Evolutionary conservation across 768 basidiomycete genomes (phyloP).

Genomic region (Hemileccinum rubropunctum): DNA sequence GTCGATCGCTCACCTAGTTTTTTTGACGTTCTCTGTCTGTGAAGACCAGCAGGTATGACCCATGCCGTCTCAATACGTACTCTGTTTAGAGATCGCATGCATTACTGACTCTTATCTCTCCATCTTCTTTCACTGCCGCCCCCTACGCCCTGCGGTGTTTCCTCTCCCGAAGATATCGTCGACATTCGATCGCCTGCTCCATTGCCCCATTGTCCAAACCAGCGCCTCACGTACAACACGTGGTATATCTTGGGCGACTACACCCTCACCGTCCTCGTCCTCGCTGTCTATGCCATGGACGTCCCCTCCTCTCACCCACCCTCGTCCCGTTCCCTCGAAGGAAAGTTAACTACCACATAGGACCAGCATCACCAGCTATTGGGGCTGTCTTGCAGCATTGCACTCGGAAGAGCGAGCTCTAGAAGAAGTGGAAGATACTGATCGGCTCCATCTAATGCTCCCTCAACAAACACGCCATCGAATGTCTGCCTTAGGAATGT

Average conservation of each 20-base stretch:
- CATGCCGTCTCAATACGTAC: constrained; percentile 62
- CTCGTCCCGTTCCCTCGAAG: no score
- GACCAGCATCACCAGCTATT: constrained; percentile 65
- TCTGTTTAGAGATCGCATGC: no score
- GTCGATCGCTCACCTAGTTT: constrained; percentile 73
- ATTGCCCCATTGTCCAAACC: no score
- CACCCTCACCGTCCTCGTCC: constrained; percentile 66
- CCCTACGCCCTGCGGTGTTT: no score
- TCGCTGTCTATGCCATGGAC: constrained; percentile 85
- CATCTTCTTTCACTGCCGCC: no score
- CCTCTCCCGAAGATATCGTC: no score
- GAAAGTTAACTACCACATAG: neutral
- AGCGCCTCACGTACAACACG: constrained; percentile 92
- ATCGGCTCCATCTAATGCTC: neutral
- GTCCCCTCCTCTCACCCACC: constrained; percentile 28
- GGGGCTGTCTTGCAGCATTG: constrained; percentile 10
- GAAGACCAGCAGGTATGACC: constrained; percentile 77
- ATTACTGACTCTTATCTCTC: no score
- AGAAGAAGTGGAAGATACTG: constrained; percentile 1
- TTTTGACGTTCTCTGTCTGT: constrained; percentile 82
- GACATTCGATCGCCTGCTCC: no score
- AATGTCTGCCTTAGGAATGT: neutral
- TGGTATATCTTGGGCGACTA: constrained; percentile 93
- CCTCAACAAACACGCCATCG: neutral
- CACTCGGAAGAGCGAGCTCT: constrained; percentile 14